phyloP scores from a whole-genome alignment of 768 basidiomycete species.

The Hypholoma fasciculare region DNA sequence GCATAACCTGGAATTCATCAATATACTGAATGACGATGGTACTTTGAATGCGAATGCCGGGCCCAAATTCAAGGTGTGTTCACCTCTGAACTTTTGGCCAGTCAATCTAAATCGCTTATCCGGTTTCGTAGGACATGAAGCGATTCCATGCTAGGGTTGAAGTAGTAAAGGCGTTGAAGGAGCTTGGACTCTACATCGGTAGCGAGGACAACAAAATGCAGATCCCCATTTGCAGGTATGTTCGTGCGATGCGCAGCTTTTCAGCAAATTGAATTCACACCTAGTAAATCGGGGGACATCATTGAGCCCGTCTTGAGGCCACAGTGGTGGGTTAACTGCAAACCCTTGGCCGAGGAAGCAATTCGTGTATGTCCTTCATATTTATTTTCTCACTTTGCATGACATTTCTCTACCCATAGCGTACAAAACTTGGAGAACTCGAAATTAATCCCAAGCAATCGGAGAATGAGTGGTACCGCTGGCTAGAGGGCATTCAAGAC shows the following conservation, averaged over 20 bases:
- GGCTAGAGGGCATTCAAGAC: constrained; percentile 94
- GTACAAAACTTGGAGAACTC: constrained; percentile 87
- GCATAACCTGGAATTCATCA: constrained; percentile 90
- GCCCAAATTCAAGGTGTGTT: constrained; percentile 48
- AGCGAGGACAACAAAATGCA: constrained; percentile 97
- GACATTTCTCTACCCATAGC: constrained; percentile 40
- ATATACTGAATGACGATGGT: constrained; percentile 94
- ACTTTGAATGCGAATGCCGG: constrained; percentile 93
- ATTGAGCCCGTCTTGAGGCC: constrained; percentile 96
- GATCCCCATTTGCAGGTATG: constrained; percentile 86
- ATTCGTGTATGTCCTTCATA: constrained; percentile 57
- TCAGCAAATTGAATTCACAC: not conserved
- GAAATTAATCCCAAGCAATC: constrained; percentile 80
- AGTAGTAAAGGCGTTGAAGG: constrained; percentile 82
- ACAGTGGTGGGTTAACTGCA: constrained; percentile 98
- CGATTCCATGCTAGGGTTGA: constrained; percentile 90
- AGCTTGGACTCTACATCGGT: constrained; percentile 83
- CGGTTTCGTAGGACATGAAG: constrained; percentile 77
- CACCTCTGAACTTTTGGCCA: not conserved
- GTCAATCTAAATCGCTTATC: not conserved
- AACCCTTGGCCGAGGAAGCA: constrained; percentile 87
- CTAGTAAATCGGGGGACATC: constrained; percentile 92
- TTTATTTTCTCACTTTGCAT: not conserved
- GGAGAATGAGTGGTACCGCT: constrained; percentile 94
- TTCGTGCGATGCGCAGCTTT: constrained; percentile 14